Percentiles rank a stretch among this genome's conserved stretches.
phyloP scores from a whole-genome alignment of 2,329 filamentous ascomycete genomes.

The Microdochium trichocladiopsis region DNA sequence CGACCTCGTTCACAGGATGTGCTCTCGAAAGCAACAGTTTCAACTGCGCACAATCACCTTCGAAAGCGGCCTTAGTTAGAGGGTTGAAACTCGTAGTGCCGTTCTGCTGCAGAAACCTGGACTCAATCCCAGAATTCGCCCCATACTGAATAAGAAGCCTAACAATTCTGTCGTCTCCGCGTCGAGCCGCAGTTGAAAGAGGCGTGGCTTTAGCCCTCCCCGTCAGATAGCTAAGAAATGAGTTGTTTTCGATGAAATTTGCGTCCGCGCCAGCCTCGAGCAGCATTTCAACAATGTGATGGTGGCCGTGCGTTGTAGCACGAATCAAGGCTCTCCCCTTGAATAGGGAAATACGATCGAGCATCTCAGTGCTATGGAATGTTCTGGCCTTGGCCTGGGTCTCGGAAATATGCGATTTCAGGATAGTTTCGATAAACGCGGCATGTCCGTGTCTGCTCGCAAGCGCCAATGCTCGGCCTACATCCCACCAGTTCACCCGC shows the following conservation, averaged over 20 bases:
- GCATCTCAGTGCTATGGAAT: no score
- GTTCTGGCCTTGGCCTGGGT: no score
- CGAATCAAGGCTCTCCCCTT: no score
- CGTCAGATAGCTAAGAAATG: no score
- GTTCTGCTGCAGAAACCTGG: not conserved
- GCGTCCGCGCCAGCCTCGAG: not conserved
- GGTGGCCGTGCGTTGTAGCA: no score
- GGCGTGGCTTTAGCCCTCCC: not conserved
- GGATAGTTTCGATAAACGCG: no score
- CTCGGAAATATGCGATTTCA: no score
- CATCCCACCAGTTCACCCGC: no score
- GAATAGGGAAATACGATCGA: no score
- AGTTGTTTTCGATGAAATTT: not conserved
- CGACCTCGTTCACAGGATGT: not conserved
- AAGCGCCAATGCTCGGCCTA: no score
- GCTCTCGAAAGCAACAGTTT: not conserved
- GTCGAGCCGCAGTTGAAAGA: not conserved
- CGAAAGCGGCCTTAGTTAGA: not conserved
- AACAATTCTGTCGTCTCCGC: not conserved
- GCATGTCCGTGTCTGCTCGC: no score
- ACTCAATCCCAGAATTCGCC: not conserved
- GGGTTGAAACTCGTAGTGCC: not conserved
- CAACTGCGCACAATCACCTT: not conserved
- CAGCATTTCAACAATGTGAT: not conserved
- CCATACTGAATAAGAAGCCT: not conserved